Base-by-base conservation (phyloP, 371 early-diverging fungal species). In the Polyrhizophydium stewartii region DNA sequence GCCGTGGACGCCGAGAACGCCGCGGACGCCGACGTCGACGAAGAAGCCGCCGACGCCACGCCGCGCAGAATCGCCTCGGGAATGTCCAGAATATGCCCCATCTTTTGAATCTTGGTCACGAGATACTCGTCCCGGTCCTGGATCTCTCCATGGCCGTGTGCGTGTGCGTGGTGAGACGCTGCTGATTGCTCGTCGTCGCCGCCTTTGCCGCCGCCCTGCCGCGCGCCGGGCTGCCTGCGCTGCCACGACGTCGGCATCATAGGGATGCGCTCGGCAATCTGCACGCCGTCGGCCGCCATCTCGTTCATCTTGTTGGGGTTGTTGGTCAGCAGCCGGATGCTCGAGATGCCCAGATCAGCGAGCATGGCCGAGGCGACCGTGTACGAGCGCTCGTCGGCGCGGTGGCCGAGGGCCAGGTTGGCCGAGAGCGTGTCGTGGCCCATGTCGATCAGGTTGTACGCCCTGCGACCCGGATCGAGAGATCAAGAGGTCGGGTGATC, bases 391-490 rank as follows among this genome's bases (percentile, higher is more conserved):
- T 87, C 92, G 71, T 97, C 98, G 1, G 93, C 85, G 1, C 93
- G 94, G 61, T 93, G 93, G 60, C 90, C 87, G 35, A 97, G 78
- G 50, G 91, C 63, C 2, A 94, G 66, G 69, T 97, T 97, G 46
- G 98, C 96, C 56, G 88, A 86, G 24, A 94, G 89, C 0, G 98
- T 97, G 68, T 97, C 96, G 67, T 93, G 89, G 24, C 98, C 98
- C 52, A 89, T 75, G 71, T 97, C 98, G 67, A 94, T 94, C 43
- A 97, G 77, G 69, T 97, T 97, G 69, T 97, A 97, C 9, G 98
- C 98, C 67, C 92, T 89, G 70, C 5, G 27, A 43, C 21, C 21
- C 22, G n/a, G 19, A 33, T 35, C 22, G 27, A 55, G 31, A n/a
- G n/a, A n/a, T n/a, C n/a, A n/a, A n/a, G n/a, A n/a, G n/a, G n/a